Percentiles rank a stretch among this genome's conserved stretches.
Evolutionary conservation across 441 rosid genomes (phyloP).

Genomic region (Syzygium malaccense): DNA sequence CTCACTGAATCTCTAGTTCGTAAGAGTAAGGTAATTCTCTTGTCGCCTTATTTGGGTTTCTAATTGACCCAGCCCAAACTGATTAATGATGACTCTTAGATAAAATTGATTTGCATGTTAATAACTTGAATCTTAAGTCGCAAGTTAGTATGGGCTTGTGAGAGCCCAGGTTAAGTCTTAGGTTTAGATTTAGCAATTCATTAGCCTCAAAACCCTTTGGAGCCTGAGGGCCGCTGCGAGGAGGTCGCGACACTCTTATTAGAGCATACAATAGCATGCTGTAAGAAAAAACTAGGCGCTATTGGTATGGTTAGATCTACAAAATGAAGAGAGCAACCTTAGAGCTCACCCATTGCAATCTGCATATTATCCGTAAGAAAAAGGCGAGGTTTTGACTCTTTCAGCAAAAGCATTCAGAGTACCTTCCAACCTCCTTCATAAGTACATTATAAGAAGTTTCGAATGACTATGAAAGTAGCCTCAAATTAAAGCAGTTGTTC

Average conservation of each 20-base stretch:
- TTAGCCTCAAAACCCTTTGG: too few species aligned
- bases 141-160: too few species aligned
- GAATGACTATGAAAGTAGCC: not conserved
- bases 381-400: constrained; percentile 73
- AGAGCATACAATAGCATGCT: not conserved
- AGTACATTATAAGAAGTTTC: not conserved
- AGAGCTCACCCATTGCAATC: constrained; percentile 71
- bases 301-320: not conserved
- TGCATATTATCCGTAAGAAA: constrained; percentile 79
- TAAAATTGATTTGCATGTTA: too few species aligned
- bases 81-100: too few species aligned
- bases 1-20: too few species aligned
- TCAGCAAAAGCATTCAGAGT: constrained; percentile 89
- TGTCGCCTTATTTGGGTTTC: too few species aligned
- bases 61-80: too few species aligned
- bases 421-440: constrained; percentile 67
- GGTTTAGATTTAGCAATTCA: too few species aligned
- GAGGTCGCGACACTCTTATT: not conserved
- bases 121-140: too few species aligned
- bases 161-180: too few species aligned
- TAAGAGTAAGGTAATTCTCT: too few species aligned
- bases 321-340: not conserved
- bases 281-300: not conserved
- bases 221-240: too few species aligned
- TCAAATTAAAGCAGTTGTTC: not conserved